Evolutionary conservation across 2,329 filamentous ascomycete genomes (phyloP).

Genomic region (Fusarium sarcochroum): DNA sequence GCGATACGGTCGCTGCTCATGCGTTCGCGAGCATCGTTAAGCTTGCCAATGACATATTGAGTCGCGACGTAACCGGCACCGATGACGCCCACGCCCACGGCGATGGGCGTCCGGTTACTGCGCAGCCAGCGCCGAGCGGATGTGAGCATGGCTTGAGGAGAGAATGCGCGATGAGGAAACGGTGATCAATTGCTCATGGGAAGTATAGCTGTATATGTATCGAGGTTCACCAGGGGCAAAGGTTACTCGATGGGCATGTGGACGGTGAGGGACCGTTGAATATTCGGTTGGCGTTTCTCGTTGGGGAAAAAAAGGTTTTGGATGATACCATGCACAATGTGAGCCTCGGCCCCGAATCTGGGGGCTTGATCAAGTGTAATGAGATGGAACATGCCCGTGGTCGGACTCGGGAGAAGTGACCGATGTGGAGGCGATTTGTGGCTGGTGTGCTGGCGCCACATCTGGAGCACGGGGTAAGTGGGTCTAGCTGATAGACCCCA

Average conservation of each 20-base stretch:
- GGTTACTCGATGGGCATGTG: conserved; percentile 24
- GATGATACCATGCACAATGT: conserved; percentile 23
- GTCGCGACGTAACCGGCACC: conserved; percentile 92
- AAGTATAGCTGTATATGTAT: conserved; percentile 14
- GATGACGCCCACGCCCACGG: conserved; percentile 87
- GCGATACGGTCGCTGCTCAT: conserved; percentile 97
- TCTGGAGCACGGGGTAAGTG: conserved; percentile 31
- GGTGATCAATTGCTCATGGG: conserved; percentile 39
- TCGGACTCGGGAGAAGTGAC: conserved; percentile 22
- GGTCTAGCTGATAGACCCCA: conserved; percentile 13
- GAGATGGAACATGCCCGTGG: conserved; percentile 22
- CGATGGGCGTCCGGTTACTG: conserved; percentile 91
- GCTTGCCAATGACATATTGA: conserved; percentile 92
- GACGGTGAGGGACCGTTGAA: conserved; percentile 18
- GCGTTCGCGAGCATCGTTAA: conserved; percentile 93
- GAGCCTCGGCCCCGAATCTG: conserved; percentile 37
- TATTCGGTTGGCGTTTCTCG: conserved; percentile 19
- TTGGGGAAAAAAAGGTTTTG: conserved; percentile 23
- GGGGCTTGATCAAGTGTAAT: conserved; percentile 25
- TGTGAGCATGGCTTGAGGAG: conserved; percentile 66
- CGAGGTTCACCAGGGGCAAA: conserved; percentile 11
- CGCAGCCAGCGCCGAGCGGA: conserved; percentile 91
- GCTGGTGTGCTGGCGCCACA: conserved; percentile 3
- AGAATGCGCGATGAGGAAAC: conserved; percentile 5
- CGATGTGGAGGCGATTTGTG: conserved; percentile 12